phyloP scores from a whole-genome alignment of 331 rosid genomes.

The Telfairia occidentalis region DNA sequence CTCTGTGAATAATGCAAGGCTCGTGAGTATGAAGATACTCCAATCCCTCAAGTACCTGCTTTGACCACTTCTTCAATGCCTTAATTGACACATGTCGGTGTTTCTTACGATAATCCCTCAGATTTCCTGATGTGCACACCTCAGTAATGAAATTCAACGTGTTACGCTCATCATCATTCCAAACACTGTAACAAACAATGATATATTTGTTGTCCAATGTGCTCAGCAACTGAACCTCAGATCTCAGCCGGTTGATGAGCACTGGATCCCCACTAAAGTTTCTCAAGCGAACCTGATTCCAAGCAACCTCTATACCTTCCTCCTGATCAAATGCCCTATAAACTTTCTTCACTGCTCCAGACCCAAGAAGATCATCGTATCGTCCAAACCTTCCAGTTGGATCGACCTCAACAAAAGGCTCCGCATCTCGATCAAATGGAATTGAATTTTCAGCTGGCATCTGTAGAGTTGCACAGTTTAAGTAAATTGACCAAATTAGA shows the following conservation, averaged over 20 bases:
- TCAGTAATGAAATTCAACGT: constrained; percentile 77
- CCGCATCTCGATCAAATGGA: constrained; percentile 31
- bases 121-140: constrained; percentile 74
- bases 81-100: constrained; percentile 68
- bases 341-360: constrained; percentile 86
- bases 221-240: constrained; percentile 62
- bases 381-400: constrained; percentile 80
- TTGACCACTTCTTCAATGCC: constrained; percentile 94
- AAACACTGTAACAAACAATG: constrained; percentile 67
- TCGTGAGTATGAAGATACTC: constrained; percentile 83
- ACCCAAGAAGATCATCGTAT: constrained; percentile 61
- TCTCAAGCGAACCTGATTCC: constrained; percentile 78
- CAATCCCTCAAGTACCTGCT: constrained; percentile 87
- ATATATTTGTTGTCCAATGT: constrained; percentile 53
- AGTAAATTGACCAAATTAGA: not conserved
- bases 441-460: constrained; percentile 54
- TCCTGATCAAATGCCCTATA: constrained; percentile 82
- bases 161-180: constrained; percentile 54
- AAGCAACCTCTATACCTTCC: constrained; percentile 91
- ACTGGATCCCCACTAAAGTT: constrained; percentile 53
- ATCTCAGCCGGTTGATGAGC: constrained; percentile 47
- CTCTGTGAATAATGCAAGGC: constrained; percentile 87
- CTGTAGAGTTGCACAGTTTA: not conserved
- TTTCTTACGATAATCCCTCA: constrained; percentile 78
- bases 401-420: constrained; percentile 71